Percentiles rank a stretch among this genome's conserved stretches.
These are phyloP conservation scores for Cryphonectria naterciae DNA, from an alignment of 2,329 filamentous ascomycete species.

Conservation along the genomic window DNA sequence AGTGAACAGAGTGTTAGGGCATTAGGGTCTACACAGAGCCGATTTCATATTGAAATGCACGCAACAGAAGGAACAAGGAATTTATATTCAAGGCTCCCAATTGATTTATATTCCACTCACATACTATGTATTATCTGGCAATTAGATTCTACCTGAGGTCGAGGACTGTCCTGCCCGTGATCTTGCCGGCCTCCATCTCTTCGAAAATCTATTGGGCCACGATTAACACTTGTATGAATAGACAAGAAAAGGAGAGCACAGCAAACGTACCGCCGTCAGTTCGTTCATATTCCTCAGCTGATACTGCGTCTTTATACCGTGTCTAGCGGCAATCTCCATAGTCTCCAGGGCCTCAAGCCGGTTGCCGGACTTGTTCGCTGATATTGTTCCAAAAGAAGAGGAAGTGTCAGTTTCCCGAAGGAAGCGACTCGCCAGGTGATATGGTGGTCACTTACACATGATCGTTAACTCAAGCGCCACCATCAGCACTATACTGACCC, in stretches of 20 bases:
- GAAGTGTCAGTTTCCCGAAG: not conserved
- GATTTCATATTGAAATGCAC: no score
- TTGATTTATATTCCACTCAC: not conserved
- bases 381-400: not conserved
- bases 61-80: no score
- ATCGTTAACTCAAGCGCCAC: constrained; percentile 3
- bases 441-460: not conserved
- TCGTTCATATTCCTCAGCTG: constrained; percentile 7
- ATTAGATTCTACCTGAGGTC: not conserved
- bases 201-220: constrained; percentile 2
- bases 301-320: constrained; percentile 16
- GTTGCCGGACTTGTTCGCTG: constrained; percentile 16
- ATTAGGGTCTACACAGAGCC: not conserved
- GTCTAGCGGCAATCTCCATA: constrained; percentile 11
- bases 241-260: not conserved
- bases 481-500: not conserved
- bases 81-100: no score
- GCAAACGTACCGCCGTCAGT: not conserved
- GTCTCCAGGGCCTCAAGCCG: constrained; percentile 13
- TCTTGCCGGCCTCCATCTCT: constrained; percentile 6
- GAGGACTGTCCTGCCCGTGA: not conserved
- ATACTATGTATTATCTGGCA: not conserved
- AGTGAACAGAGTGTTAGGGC: not conserved
- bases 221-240: not conserved
- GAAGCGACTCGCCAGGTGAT: no score